Percentiles rank a stretch among this genome's conserved stretches.
phyloP scores from a whole-genome alignment of 2,329 filamentous ascomycete genomes.

The Coniochaeta sp. region DNA sequence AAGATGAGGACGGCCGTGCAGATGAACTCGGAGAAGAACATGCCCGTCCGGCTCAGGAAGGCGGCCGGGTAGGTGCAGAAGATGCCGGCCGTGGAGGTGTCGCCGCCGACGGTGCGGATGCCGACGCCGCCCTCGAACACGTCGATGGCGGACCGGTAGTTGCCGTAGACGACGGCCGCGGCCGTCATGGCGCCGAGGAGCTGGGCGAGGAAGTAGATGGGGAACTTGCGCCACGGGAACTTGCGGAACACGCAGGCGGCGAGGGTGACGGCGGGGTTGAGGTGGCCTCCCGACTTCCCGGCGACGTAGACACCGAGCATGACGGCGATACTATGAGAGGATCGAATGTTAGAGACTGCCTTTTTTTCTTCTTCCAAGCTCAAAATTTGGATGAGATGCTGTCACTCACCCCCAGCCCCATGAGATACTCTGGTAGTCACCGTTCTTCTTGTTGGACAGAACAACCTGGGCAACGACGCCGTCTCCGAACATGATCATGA shows the following conservation, averaged over 20 bases:
- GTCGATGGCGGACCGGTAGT: slow-evolving; percentile 60
- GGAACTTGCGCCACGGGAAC: slow-evolving; percentile 63
- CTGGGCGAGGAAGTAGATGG: slow-evolving; percentile 60
- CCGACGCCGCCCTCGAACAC: slow-evolving; percentile 49
- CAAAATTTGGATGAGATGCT: neutral
- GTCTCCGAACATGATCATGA: slow-evolving; percentile 62
- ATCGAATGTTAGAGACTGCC: neutral
- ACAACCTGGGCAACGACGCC: slow-evolving; percentile 65
- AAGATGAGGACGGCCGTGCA: slow-evolving; percentile 64
- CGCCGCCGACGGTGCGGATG: slow-evolving; percentile 53
- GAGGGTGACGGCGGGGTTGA: slow-evolving; percentile 67
- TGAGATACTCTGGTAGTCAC: slow-evolving; percentile 41
- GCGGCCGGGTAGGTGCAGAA: slow-evolving; percentile 66
- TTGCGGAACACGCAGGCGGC: slow-evolving; percentile 62
- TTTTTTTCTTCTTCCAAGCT: neutral
- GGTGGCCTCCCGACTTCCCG: slow-evolving; percentile 58
- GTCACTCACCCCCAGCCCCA: slow-evolving; percentile 42
- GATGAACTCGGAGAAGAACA: slow-evolving; percentile 68
- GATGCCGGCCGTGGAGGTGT: slow-evolving; percentile 59
- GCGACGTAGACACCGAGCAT: slow-evolving; percentile 64
- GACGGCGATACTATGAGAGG: slow-evolving; percentile 45
- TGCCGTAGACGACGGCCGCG: slow-evolving; percentile 52
- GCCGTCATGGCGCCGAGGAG: slow-evolving; percentile 60
- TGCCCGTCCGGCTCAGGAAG: slow-evolving; percentile 58
- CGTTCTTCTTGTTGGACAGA: slow-evolving; percentile 42